Evolutionary conservation across 164 flowering plant species (phyloP).

Genomic region (Piper betle): DNA sequence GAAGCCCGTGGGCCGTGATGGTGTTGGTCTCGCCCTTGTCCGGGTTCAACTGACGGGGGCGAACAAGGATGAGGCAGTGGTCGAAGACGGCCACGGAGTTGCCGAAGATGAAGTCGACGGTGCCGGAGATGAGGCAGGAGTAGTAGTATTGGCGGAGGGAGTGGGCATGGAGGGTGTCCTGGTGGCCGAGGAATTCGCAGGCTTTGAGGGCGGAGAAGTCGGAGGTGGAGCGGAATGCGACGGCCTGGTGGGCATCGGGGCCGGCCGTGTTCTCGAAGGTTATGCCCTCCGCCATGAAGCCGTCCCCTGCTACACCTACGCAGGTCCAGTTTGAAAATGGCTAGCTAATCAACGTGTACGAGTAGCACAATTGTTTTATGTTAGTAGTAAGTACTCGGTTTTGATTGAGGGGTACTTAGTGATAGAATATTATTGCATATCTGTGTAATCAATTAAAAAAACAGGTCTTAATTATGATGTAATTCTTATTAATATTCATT

Average conservation of each 20-base stretch:
- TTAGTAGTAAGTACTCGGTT: too few species aligned
- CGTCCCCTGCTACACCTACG: slow-evolving; percentile 11
- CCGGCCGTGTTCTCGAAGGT: slow-evolving; percentile 13
- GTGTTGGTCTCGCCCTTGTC: too few species aligned
- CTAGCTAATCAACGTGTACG: neutral
- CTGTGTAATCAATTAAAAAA: too few species aligned
- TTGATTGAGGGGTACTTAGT: too few species aligned
- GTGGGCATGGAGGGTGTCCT: slow-evolving; percentile 14
- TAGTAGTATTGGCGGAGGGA: too few species aligned
- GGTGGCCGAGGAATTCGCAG: slow-evolving; percentile 14
- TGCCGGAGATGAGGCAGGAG: too few species aligned
- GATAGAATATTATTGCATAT: too few species aligned
- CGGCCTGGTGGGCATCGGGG: slow-evolving; percentile 13
- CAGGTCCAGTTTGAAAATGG: too few species aligned
- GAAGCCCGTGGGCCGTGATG: too few species aligned
- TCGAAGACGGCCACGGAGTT: slow-evolving; percentile 12
- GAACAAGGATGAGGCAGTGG: slow-evolving; percentile 4
- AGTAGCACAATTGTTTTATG: neutral
- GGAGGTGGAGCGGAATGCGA: slow-evolving; percentile 11
- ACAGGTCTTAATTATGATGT: too few species aligned
- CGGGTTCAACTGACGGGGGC: slow-evolving; percentile 5
- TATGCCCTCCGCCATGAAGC: slow-evolving; percentile 14
- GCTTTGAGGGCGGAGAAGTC: slow-evolving; percentile 5
- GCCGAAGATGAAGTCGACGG: too few species aligned
- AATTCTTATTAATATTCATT: too few species aligned